Conservation (phyloP, 176 grass and related monocot genomes). For the Avena eriantha region DNA sequence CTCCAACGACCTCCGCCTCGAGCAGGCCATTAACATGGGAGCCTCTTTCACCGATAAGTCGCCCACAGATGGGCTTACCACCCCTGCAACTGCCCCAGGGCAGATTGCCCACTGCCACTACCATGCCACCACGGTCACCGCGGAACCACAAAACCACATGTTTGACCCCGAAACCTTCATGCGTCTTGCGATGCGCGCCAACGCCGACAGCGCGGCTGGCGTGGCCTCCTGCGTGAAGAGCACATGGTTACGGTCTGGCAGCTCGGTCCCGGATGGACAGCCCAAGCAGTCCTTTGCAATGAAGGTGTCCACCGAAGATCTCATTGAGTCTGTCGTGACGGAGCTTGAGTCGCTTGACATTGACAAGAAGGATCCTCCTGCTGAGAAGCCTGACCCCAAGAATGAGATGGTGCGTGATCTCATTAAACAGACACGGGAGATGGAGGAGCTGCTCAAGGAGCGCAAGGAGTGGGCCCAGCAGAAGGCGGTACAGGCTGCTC, state of each 20-base stretch:
- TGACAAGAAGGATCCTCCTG: slow-evolving; percentile 57
- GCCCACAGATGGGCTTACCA: not conserved
- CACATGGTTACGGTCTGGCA: slow-evolving; percentile 25
- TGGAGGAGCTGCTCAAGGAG: slow-evolving; percentile 88
- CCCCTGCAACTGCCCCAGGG: not conserved
- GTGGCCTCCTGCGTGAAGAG: slow-evolving; percentile 50
- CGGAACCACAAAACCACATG: slow-evolving; percentile 7
- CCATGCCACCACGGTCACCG: slow-evolving; percentile 24
- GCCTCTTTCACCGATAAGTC: slow-evolving; percentile 33
- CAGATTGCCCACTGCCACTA: slow-evolving; percentile 40
- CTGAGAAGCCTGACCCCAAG: slow-evolving; percentile 52
- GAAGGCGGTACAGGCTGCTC: slow-evolving; percentile 87
- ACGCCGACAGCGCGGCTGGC: slow-evolving; percentile 2
- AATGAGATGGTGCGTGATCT: slow-evolving; percentile 73
- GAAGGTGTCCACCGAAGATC: slow-evolving; percentile 57
- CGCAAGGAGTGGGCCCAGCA: slow-evolving; percentile 92
- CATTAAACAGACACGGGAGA: slow-evolving; percentile 70
- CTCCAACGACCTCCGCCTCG: slow-evolving; percentile 78
- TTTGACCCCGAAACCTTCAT: slow-evolving; percentile 60
- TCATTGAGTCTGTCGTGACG: slow-evolving; percentile 57
- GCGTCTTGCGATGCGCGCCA: slow-evolving; percentile 37
- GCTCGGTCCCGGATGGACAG: slow-evolving; percentile 16
- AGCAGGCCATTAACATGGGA: slow-evolving; percentile 65
- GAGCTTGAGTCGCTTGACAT: slow-evolving; percentile 65
- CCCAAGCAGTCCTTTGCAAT: slow-evolving; percentile 44